These are phyloP conservation scores for Penicillium mononematosum DNA, from an alignment of 495 filamentous ascomycete species.

Conservation along the genomic window DNA sequence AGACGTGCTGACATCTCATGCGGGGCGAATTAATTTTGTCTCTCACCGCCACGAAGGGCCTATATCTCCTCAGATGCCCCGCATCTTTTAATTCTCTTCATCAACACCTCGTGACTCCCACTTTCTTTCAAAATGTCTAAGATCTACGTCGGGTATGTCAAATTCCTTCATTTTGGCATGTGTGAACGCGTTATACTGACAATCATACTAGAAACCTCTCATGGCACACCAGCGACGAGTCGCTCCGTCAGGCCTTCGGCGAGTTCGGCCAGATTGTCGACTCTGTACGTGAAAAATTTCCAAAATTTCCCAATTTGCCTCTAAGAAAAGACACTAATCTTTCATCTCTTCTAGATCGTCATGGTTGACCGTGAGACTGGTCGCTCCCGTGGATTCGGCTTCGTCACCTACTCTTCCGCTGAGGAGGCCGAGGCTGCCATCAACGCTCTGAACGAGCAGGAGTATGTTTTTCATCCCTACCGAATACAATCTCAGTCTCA, in stretches of 20 bases:
- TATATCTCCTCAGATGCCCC: slow-evolving; percentile 12
- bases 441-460: slow-evolving; percentile 14
- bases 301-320: background rate
- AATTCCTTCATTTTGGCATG: background rate
- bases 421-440: slow-evolving; percentile 17
- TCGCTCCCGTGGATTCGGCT: slow-evolving; percentile 24
- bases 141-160: slow-evolving; percentile 19
- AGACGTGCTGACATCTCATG: background rate
- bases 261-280: slow-evolving; percentile 16
- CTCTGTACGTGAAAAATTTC: slow-evolving; percentile 10
- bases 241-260: slow-evolving; percentile 12
- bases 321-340: background rate
- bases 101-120: slow-evolving; percentile 1
- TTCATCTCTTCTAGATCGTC: slow-evolving; percentile 13
- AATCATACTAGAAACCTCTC: slow-evolving; percentile 14
- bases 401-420: slow-evolving; percentile 16
- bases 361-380: slow-evolving; percentile 23
- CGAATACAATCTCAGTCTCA: background rate
- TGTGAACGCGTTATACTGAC: background rate
- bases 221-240: slow-evolving; percentile 17
- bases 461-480: slow-evolving; percentile 11
- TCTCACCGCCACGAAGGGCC: slow-evolving; percentile 7
- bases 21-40: slow-evolving; percentile 4
- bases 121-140: slow-evolving; percentile 19
- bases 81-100: slow-evolving; percentile 12